Conservation (phyloP, 257 asterid genomes). For the Solanum virginianum region DNA sequence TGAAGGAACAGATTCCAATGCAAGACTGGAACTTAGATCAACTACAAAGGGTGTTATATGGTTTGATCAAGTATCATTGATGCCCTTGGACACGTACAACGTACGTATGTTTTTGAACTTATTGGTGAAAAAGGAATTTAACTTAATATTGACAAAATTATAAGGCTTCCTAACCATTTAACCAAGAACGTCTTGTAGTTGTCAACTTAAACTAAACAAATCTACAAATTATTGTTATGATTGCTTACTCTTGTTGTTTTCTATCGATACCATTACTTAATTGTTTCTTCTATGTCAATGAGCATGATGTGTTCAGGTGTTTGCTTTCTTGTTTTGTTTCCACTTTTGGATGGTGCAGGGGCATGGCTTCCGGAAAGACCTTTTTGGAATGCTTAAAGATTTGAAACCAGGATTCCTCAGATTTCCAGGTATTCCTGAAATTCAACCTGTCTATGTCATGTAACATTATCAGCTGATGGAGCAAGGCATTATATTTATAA, state of each 20-base stretch:
- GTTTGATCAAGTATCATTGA: conserved; percentile 94
- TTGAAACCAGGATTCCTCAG: conserved; percentile 71
- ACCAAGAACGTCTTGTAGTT: not conserved
- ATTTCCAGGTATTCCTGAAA: conserved; percentile 61
- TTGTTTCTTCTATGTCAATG: not conserved
- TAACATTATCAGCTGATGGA: not conserved
- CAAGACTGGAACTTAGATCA: conserved; percentile 75
- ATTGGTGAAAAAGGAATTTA: not conserved
- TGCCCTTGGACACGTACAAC: conserved; percentile 88
- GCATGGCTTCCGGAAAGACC: conserved; percentile 89
- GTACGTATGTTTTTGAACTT: conserved; percentile 14
- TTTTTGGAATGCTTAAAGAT: conserved; percentile 54
- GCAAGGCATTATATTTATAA: not conserved
- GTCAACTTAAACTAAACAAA: not conserved
- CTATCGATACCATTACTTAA: not conserved
- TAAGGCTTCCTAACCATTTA: not conserved
- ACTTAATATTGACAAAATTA: not conserved
- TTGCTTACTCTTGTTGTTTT: not conserved
- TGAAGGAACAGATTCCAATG: conserved; percentile 42
- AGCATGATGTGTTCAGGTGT: not conserved
- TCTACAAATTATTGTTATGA: not conserved
- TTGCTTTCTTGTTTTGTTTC: not conserved
- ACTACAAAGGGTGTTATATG: conserved; percentile 64
- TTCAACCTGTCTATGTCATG: not conserved
- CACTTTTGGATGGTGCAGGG: conserved; percentile 31